These are phyloP conservation scores for Onygena corvina DNA, from an alignment of 2,329 filamentous ascomycete genomes.

Conservation along the genomic window DNA sequence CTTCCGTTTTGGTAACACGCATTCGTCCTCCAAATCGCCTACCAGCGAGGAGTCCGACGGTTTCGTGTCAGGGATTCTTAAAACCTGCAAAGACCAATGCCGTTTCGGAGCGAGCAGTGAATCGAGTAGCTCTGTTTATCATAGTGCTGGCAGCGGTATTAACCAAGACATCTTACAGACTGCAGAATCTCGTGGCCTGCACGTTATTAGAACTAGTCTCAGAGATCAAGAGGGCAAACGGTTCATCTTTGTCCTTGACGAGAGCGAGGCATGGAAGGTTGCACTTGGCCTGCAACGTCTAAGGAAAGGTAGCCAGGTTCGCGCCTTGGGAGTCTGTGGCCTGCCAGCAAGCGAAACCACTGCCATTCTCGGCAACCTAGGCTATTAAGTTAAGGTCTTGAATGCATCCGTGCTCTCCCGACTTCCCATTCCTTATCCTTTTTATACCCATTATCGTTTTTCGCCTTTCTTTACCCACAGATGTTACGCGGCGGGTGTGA, in stretches of 20 bases:
- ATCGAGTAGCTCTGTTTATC: conserved; percentile 21
- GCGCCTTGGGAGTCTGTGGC: conserved; percentile 42
- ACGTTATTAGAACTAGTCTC: conserved; percentile 47
- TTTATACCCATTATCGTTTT: not conserved
- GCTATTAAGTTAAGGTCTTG: conserved; percentile 19
- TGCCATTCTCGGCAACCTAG: conserved; percentile 30
- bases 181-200: conserved; percentile 37
- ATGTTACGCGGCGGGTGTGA: not conserved
- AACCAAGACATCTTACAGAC: conserved; percentile 25
- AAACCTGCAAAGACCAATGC: conserved; percentile 54
- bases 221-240: conserved; percentile 49
- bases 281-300: conserved; percentile 46
- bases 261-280: conserved; percentile 52
- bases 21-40: conserved; percentile 41
- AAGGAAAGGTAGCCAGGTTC: conserved; percentile 44
- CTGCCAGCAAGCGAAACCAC: conserved; percentile 38
- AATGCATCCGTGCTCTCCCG: not conserved
- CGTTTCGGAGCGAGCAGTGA: conserved; percentile 36
- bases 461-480: not conserved
- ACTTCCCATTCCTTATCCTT: not conserved
- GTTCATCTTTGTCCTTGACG: conserved; percentile 49
- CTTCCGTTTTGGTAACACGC: conserved; percentile 37
- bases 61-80: conserved; percentile 51
- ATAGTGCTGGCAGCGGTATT: conserved; percentile 19
- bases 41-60: conserved; percentile 54